A percentile compares a stretch with the other conserved stretches of the same genome.
Conservation (phyloP, 345 rosid species). For the Populus davidiana region DNA sequence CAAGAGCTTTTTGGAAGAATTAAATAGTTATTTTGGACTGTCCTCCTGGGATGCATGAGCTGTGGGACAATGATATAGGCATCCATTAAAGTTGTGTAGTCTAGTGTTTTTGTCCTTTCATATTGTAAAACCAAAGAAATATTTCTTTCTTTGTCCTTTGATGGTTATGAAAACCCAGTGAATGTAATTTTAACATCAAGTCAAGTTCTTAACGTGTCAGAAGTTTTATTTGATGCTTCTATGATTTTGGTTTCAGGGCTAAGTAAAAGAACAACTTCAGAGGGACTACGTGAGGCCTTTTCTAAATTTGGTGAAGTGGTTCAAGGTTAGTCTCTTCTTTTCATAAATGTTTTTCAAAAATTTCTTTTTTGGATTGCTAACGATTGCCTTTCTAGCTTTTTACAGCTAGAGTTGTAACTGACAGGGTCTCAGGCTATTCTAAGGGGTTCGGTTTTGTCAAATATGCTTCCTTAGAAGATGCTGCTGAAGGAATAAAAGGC, state of each 20-base stretch:
- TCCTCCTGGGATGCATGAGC: background rate
- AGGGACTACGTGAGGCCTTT: conserved; percentile 65
- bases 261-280: conserved; percentile 71
- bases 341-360: background rate
- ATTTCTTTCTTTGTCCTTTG: background rate
- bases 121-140: background rate
- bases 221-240: background rate
- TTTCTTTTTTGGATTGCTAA: conserved; percentile 8
- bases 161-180: background rate
- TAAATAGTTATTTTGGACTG: background rate
- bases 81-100: background rate
- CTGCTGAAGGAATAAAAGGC: conserved; percentile 76
- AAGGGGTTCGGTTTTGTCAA: conserved; percentile 94
- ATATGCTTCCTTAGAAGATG: conserved; percentile 70
- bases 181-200: background rate
- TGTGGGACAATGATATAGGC: background rate
- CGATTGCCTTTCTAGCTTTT: conserved; percentile 7
- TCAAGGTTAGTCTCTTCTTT: conserved; percentile 50
- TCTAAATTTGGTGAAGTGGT: conserved; percentile 73
- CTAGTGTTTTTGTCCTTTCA: background rate
- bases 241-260: conserved; percentile 54
- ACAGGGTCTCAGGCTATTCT: conserved; percentile 74
- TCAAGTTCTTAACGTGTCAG: background rate
- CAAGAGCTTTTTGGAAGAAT: background rate
- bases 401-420: conserved; percentile 77